Percentiles rank a stretch among this genome's conserved stretches.
Evolutionary conservation across 306 rosid species (phyloP).

Genomic region (Malus sylvestris): DNA sequence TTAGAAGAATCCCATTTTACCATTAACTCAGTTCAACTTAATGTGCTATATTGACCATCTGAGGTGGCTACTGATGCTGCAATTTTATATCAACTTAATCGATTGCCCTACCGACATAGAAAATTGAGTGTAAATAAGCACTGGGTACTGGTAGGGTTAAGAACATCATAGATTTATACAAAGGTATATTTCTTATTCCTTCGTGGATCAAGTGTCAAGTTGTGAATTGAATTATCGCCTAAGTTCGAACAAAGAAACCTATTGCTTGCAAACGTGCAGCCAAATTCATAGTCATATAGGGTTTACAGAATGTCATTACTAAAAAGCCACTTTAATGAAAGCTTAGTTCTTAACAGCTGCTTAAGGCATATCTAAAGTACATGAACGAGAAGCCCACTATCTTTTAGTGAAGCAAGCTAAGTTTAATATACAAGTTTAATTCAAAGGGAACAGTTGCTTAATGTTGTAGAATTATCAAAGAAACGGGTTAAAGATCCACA

Average conservation of each 20-base stretch:
- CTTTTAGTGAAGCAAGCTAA: neutral
- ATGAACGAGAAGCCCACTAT: neutral
- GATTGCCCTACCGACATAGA: neutral
- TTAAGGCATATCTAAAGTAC: neutral
- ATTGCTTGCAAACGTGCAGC: neutral
- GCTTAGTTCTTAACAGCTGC: neutral
- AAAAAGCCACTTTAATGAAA: conserved; percentile 8
- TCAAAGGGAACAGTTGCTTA: neutral
- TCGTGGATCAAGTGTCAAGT: neutral
- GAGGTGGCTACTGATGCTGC: neutral
- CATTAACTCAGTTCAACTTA: conserved; percentile 20
- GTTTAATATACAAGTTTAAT: neutral
- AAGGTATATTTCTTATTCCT: neutral
- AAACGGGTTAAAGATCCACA: too few relatives aligned
- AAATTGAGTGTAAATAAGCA: neutral
- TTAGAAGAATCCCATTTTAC: neutral
- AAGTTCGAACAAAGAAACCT: neutral
- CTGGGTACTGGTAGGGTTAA: neutral
- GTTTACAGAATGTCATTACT: neutral
- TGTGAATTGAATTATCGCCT: neutral
- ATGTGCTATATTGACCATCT: neutral
- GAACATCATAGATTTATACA: conserved; percentile 1
- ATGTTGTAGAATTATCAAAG: too few relatives aligned
- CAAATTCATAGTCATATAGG: neutral
- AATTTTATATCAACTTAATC: neutral